Conservation (phyloP, 495 filamentous ascomycete genomes). For the Lasiosphaeriaceae sp. region DNA sequence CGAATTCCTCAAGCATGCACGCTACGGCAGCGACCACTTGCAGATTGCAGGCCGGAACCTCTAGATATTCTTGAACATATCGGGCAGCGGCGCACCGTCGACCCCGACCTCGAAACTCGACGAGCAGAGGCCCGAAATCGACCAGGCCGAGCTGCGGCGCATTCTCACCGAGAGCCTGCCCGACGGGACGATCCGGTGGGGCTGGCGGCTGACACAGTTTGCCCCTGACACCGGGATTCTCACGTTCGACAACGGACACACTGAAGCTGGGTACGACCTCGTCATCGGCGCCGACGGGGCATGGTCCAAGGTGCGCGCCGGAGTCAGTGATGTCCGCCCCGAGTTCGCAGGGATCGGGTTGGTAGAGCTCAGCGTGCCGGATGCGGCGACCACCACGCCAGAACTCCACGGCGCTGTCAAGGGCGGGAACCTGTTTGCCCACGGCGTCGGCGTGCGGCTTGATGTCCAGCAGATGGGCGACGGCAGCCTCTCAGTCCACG, state of each 20-base stretch:
- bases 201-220: slow-evolving; percentile 32
- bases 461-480: background rate
- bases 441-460: background rate
- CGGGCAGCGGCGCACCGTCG: background rate
- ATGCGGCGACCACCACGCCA: slow-evolving; percentile 34
- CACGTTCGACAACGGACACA: slow-evolving; percentile 10
- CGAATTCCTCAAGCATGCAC: slow-evolving; percentile 39
- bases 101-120: background rate
- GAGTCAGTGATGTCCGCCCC: slow-evolving; percentile 26
- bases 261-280: slow-evolving; percentile 33
- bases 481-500: background rate
- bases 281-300: slow-evolving; percentile 46
- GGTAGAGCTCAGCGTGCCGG: slow-evolving; percentile 36
- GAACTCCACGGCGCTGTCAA: background rate
- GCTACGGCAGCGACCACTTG: slow-evolving; percentile 47
- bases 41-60: slow-evolving; percentile 36
- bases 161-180: slow-evolving; percentile 40
- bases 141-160: slow-evolving; percentile 32
- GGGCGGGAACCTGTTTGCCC: background rate
- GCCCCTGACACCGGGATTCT: background rate
- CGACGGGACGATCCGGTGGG: slow-evolving; percentile 44
- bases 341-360: slow-evolving; percentile 35
- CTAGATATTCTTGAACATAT: slow-evolving; percentile 14
- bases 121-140: slow-evolving; percentile 41
- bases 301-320: slow-evolving; percentile 37